Evolutionary conservation across 2,329 filamentous ascomycete genomes (phyloP), one percentile per base, ranked within the genome.

Genomic region (Fusarium nanum): DNA sequence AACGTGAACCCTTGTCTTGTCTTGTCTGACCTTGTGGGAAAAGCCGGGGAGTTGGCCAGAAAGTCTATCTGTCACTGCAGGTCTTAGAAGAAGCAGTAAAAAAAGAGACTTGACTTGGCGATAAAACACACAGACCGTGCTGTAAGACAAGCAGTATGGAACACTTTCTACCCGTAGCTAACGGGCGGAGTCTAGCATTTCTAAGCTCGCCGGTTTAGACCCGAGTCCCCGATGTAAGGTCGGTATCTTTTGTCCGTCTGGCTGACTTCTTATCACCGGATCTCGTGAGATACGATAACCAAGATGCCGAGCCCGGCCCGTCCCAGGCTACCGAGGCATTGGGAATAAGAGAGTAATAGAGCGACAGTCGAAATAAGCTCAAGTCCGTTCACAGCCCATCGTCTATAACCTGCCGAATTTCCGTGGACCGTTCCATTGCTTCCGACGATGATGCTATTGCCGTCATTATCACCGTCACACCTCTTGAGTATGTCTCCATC

Each of bases 211-310:
- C 60, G 50, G 55, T 44, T 32, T 50, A 48, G 44, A 50, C 11
- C 67, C 61, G 67, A 70, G 52, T 55, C 67, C 67, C 67, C 61
- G 61, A 70, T 22, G 8, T 37, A 9, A 9, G 14, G 41, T 70
- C 66, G 45, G 49, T 47, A 64, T 66, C 42, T 49, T 25, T 25
- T 49, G 28, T 66, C 47, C 25, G 37, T 60, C 34, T 27, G 23
- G 28, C 11, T n/a, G 25, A 46, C 50, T 46, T 30, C 34, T 61
- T 30, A 52, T 40, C 13, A 18, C 40, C 37, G 42, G 42, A 54
- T 28, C 37, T 54, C 18, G 37, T 37, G 54, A 30, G 34, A 46
- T 42, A 41, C 28, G 28, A 30, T 30, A 30, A 30, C 40, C 40
- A 52, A 67, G 58, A 67, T 56, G 27, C 56, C 56, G 62, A 61